Evolutionary conservation across 192 early-diverging fungal genomes (phyloP).

Genomic region (Linnemannia elongata): DNA sequence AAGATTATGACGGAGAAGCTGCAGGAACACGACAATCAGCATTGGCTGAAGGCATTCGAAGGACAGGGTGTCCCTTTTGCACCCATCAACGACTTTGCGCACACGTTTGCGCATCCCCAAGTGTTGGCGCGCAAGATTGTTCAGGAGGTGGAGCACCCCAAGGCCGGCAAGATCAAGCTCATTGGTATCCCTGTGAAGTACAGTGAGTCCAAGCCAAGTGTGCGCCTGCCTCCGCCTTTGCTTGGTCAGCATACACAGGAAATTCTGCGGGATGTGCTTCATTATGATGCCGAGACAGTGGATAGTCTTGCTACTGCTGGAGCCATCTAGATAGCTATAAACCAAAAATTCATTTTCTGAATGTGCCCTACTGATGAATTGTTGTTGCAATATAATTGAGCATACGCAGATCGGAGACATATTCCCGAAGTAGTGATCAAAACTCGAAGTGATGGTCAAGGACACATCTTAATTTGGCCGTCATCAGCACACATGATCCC

Average conservation of each 20-base stretch:
- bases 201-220: slow-evolving; percentile 71
- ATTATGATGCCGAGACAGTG: slow-evolving; percentile 75
- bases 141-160: slow-evolving; percentile 85
- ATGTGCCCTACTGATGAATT: too few relatives aligned
- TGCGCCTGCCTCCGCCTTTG: slow-evolving; percentile 84
- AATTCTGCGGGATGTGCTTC: slow-evolving; percentile 76
- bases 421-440: not conserved
- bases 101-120: slow-evolving; percentile 75
- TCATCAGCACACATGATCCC: not conserved
- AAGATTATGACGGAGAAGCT: slow-evolving; percentile 67
- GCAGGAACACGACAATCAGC: slow-evolving; percentile 60
- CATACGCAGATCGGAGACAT: not conserved
- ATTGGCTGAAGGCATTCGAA: slow-evolving; percentile 78
- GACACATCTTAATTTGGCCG: not conserved
- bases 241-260: slow-evolving; percentile 91
- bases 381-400: too few relatives aligned
- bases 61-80: slow-evolving; percentile 83
- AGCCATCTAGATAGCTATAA: slow-evolving; percentile 46
- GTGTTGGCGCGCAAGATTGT: slow-evolving; percentile 77
- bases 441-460: too few relatives aligned
- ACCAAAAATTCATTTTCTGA: not conserved
- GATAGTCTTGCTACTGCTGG: slow-evolving; percentile 50
- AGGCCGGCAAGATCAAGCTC: slow-evolving; percentile 81
- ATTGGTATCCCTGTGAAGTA: slow-evolving; percentile 84
- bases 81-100: slow-evolving; percentile 64